These are phyloP conservation scores for Phialophora chinensis DNA, from an alignment of 2,329 filamentous ascomycete species.

Conservation along the genomic window DNA sequence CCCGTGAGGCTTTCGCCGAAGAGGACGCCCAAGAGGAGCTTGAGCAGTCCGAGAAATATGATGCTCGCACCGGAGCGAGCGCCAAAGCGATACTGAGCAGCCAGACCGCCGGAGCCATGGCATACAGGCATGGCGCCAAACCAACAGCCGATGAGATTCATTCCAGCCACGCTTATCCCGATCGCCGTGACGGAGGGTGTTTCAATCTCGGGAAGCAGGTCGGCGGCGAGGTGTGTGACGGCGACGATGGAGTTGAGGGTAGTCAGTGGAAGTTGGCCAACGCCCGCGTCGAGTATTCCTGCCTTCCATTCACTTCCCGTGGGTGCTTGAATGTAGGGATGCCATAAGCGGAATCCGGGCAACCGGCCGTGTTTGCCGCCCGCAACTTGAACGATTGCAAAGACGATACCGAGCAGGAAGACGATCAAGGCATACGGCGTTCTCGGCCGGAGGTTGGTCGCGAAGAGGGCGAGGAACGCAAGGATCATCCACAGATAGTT, in stretches of 20 bases:
- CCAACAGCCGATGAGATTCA: conserved; percentile 87
- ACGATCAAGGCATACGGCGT: conserved; percentile 80
- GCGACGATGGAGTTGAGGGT: conserved; percentile 92
- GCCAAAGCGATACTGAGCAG: conserved; percentile 89
- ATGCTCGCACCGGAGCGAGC: conserved; percentile 85
- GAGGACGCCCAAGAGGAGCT: conserved; percentile 75
- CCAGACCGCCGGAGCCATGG: conserved; percentile 88
- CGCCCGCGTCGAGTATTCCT: conserved; percentile 69
- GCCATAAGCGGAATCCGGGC: conserved; percentile 66
- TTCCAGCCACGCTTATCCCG: conserved; percentile 78
- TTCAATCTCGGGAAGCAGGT: conserved; percentile 73
- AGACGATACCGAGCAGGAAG: conserved; percentile 70
- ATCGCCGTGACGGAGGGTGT: conserved; percentile 76
- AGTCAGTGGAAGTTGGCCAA: conserved; percentile 89
- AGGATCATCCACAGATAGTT: conserved; percentile 78
- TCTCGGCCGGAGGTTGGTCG: conserved; percentile 67
- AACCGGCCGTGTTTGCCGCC: conserved; percentile 23
- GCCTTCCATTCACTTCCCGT: conserved; percentile 54
- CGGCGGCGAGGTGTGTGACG: conserved; percentile 76
- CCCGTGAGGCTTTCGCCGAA: conserved; percentile 76
- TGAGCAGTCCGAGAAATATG: conserved; percentile 75
- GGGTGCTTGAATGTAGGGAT: conserved; percentile 60
- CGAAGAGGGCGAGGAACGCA: conserved; percentile 73
- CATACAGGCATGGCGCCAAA: conserved; percentile 96
- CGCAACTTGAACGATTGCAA: conserved; percentile 60